A percentile compares a stretch with the other conserved stretches of the same genome.
These are phyloP conservation scores for Saturnispora galanensis DNA, from an alignment of 805 yeast genomes.

Conservation along the genomic window DNA sequence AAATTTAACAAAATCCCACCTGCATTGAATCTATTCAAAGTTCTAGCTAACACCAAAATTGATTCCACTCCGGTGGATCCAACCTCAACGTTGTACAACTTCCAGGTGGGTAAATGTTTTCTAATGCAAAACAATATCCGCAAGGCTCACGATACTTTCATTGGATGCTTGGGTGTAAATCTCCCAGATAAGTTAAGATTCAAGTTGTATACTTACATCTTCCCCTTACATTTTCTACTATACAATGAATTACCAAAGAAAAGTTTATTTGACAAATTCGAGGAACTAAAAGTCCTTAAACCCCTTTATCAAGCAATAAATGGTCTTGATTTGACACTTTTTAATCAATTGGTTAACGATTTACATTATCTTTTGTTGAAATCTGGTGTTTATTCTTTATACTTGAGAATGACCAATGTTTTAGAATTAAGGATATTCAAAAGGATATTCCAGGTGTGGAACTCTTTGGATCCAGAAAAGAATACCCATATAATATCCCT, in stretches of 20 bases:
- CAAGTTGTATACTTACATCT: slow-evolving; percentile 43
- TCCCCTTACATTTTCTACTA: slow-evolving; percentile 53
- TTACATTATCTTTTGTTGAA: slow-evolving; percentile 44
- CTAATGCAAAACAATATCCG: slow-evolving; percentile 49
- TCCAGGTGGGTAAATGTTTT: slow-evolving; percentile 59
- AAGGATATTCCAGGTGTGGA: background rate
- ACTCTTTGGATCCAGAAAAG: background rate
- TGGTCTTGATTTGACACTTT: slow-evolving; percentile 47
- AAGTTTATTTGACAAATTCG: slow-evolving; percentile 31
- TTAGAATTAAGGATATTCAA: slow-evolving; percentile 4
- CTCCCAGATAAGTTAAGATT: slow-evolving; percentile 25
- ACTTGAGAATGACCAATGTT: slow-evolving; percentile 34
- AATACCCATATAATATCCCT: slow-evolving; percentile 4
- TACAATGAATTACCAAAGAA: slow-evolving; percentile 38
- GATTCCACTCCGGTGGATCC: background rate
- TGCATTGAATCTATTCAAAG: slow-evolving; percentile 60
- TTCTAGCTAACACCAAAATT: slow-evolving; percentile 6
- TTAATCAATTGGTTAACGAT: slow-evolving; percentile 34
- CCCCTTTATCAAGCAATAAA: slow-evolving; percentile 39
- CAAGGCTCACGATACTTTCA: slow-evolving; percentile 41
- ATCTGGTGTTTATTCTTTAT: slow-evolving; percentile 50
- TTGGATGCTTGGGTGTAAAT: slow-evolving; percentile 9
- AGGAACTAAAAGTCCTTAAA: slow-evolving; percentile 36
- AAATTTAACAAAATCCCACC: slow-evolving; percentile 56
- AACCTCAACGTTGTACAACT: slow-evolving; percentile 43